Base-by-base conservation (phyloP, 371 early-diverging fungal species). In the Mucor plumbeus region DNA sequence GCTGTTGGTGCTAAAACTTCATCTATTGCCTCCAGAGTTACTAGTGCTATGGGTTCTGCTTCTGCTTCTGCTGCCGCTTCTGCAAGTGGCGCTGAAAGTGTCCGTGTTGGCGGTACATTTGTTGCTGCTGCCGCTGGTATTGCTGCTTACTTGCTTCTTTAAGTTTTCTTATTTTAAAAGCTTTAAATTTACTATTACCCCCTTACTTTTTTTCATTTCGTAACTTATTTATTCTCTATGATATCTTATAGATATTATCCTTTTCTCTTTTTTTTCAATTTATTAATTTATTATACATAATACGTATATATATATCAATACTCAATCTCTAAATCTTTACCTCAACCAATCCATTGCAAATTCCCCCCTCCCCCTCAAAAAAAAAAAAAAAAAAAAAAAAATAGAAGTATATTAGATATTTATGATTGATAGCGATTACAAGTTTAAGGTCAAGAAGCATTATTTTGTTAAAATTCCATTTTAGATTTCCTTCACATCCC, bases 111-210 rank as follows among this genome's bases (percentile, higher is more conserved):
- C 44, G 48, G 72, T 61, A 41, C 61, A 5, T 61, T 68, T 26
- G 59, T 72, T 58, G 64, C 59, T 39, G 59, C 68, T 43, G 65
- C 65, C 54, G 68, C 72, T 44, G 72, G 72, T 68, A 58, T 72
- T 58, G 72, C 65, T 57, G 68, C 68, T 31, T 72, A 68, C 35
- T 61, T 68, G 40, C 64, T 72, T 47, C 61, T 72, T 53, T 72
- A 72, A 59, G 39, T 62, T 26, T 26, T 26, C 26, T 26, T 1
- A 26, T 26, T 26, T n/a, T 17, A 44, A 44, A 44, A n/a, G n/a
- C 8, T 17, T 44, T 17, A 44, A 43, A 3, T 17, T 17, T 17
- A 38, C 38, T 38, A 38, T 38, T 38, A 38, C 5, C 44, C 15
- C 0, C 26, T 21, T 21, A 17, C n/a, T 21, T 19, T 10, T 21